Evolutionary conservation across 768 basidiomycete species (phyloP).

Genomic region (Collybia mongolica): DNA sequence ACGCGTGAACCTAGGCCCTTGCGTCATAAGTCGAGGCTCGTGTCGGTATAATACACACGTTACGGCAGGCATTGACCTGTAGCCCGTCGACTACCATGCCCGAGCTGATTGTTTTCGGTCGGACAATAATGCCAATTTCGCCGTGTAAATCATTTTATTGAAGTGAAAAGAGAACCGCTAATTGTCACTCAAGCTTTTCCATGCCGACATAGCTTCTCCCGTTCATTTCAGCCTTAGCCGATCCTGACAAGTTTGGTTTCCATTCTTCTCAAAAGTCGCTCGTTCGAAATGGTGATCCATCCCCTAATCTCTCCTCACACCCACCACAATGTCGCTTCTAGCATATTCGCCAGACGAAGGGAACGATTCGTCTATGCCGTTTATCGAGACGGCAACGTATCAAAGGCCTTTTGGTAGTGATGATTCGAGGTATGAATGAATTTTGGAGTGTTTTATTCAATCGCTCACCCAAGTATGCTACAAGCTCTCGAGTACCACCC

Average conservation of each 20-base stretch:
- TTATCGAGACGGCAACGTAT: conserved; percentile 18
- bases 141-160: too few relatives aligned
- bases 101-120: conserved; percentile 9
- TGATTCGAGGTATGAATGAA: conserved; percentile 10
- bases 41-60: too few relatives aligned
- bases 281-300: conserved; percentile 8
- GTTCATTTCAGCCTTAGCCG: conserved; percentile 23
- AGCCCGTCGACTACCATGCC: conserved; percentile 6
- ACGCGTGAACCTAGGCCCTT: too few relatives aligned
- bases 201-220: conserved; percentile 13
- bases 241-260: conserved; percentile 16
- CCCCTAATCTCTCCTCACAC: conserved; percentile 2
- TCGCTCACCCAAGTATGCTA: not conserved
- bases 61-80: too few relatives aligned
- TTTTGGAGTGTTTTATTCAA: not conserved
- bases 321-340: conserved; percentile 7
- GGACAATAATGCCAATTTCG: too few relatives aligned
- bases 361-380: conserved; percentile 12
- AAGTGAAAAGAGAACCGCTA: too few relatives aligned
- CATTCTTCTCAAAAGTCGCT: conserved; percentile 4
- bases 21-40: too few relatives aligned
- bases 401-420: conserved; percentile 12
- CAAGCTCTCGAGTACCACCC: conserved; percentile 13
- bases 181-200: too few relatives aligned
- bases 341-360: not conserved